These are phyloP conservation scores for Globisporangium heterothallicum DNA, from an alignment of 352 stramenopile genomes.

Conservation along the genomic window DNA sequence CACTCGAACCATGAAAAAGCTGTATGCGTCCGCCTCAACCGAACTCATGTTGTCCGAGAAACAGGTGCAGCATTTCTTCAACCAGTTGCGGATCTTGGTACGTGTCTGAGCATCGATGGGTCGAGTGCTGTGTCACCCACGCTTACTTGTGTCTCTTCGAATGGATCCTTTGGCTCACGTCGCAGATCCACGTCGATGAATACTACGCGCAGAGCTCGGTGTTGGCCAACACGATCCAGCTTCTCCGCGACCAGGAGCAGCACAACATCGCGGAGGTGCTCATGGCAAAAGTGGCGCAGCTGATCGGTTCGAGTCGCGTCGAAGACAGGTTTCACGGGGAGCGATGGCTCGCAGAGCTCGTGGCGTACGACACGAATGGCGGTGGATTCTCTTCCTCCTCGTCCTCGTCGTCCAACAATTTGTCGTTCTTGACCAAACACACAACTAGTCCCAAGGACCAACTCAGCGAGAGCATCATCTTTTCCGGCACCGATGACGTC, in stretches of 20 bases:
- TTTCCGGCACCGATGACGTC: background rate
- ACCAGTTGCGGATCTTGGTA: constrained; percentile 29
- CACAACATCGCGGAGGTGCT: constrained; percentile 19
- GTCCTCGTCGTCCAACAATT: background rate
- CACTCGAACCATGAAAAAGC: constrained; percentile 19
- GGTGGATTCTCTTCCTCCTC: background rate
- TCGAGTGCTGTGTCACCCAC: no score
- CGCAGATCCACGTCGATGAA: constrained; percentile 32
- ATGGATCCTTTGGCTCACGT: no score
- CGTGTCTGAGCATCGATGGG: no score
- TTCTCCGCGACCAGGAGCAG: constrained; percentile 13
- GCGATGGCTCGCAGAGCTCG: constrained; percentile 46
- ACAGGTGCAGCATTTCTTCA: constrained; percentile 28
- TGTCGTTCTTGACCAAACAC: background rate
- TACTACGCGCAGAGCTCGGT: constrained; percentile 36
- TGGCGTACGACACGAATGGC: constrained; percentile 16
- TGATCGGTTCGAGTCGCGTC: constrained; percentile 20
- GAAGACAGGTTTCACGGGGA: constrained; percentile 42
- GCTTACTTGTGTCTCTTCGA: no score
- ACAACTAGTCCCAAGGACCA: background rate
- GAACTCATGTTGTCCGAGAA: constrained; percentile 28
- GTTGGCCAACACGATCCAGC: constrained; percentile 25
- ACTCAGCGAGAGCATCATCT: constrained; percentile 13
- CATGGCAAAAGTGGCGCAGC: constrained; percentile 23
- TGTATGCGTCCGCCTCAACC: constrained; percentile 10